phyloP scores from a whole-genome alignment of 2,329 filamentous ascomycete species.

The Arthrobotrys sphaeroides region DNA sequence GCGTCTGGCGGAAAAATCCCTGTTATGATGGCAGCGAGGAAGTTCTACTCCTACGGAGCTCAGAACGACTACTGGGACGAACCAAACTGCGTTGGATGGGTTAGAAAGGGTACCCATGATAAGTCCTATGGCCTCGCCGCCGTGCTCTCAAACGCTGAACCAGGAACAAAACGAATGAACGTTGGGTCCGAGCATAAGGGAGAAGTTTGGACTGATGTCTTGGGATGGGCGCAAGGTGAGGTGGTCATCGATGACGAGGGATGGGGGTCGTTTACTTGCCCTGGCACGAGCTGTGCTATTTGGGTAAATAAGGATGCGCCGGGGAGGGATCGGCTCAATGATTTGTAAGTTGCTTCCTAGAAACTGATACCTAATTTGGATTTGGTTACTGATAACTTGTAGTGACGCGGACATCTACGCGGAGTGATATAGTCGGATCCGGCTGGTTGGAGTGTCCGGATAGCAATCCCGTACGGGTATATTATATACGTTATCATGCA shows the following conservation, averaged over 20 bases:
- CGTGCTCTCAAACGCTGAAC: slow-evolving; percentile 67
- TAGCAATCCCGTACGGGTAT: too few species aligned
- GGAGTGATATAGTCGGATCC: slow-evolving; percentile 1
- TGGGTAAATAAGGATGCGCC: slow-evolving; percentile 70
- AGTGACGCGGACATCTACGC: slow-evolving; percentile 50
- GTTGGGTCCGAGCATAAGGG: slow-evolving; percentile 69
- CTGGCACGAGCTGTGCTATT: slow-evolving; percentile 68
- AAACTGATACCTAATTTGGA: too few species aligned
- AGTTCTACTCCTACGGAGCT: slow-evolving; percentile 73
- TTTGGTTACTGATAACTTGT: slow-evolving; percentile 12
- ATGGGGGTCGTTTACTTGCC: slow-evolving; percentile 69
- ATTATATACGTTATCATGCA: too few species aligned
- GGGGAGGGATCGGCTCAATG: slow-evolving; percentile 64
- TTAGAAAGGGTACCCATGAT: slow-evolving; percentile 65
- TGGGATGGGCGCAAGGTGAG: slow-evolving; percentile 67
- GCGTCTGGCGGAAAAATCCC: slow-evolving; percentile 68
- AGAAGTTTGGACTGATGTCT: slow-evolving; percentile 72
- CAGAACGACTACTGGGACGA: slow-evolving; percentile 73
- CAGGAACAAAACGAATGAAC: slow-evolving; percentile 69
- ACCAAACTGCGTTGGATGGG: slow-evolving; percentile 71
- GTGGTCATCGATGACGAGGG: slow-evolving; percentile 70
- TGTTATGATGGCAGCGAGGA: slow-evolving; percentile 70
- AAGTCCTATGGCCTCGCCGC: slow-evolving; percentile 66
- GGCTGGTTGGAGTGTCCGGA: too few species aligned
- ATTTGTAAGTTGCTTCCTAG: slow-evolving; percentile 61